Conservation (phyloP, 352 stramenopile genomes). For the Pythium grandisporangium region DNA sequence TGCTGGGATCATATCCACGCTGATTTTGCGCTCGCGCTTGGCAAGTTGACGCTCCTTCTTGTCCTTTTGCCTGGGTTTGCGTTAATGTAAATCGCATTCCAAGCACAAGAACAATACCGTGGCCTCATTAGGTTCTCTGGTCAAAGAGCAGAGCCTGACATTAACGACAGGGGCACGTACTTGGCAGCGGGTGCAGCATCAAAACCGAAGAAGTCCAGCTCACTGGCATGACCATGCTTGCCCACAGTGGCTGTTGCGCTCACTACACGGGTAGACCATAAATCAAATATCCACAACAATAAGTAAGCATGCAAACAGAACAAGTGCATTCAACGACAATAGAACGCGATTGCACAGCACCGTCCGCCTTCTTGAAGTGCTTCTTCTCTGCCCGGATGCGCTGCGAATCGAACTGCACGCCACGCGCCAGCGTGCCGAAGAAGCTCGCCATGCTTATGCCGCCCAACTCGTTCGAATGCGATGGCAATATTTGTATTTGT, state of each 20-base stretch:
- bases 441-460: slow-evolving; percentile 47
- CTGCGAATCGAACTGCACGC: slow-evolving; percentile 55
- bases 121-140: slow-evolving; percentile 1
- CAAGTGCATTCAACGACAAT: slow-evolving; percentile 1
- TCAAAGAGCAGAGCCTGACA: too few relatives aligned
- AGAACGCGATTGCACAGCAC: slow-evolving; percentile 11
- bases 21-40: slow-evolving; percentile 45
- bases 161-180: too few relatives aligned
- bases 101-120: too few relatives aligned
- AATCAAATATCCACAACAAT: slow-evolving; percentile 5
- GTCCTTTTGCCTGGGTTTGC: too few relatives aligned
- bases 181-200: slow-evolving; percentile 14
- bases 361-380: slow-evolving; percentile 39
- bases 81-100: too few relatives aligned
- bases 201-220: slow-evolving; percentile 80
- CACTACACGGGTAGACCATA: slow-evolving; percentile 1
- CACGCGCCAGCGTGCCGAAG: slow-evolving; percentile 60
- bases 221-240: slow-evolving; percentile 23
- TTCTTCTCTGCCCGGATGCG: slow-evolving; percentile 48
- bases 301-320: too few relatives aligned
- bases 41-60: slow-evolving; percentile 24
- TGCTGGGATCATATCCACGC: slow-evolving; percentile 52
- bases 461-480: background rate
- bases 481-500: too few relatives aligned
- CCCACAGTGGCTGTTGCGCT: slow-evolving; percentile 8